Conservation (phyloP, 1,139 yeast genomes). For the Blastobotrys raffinosifermentans region DNA sequence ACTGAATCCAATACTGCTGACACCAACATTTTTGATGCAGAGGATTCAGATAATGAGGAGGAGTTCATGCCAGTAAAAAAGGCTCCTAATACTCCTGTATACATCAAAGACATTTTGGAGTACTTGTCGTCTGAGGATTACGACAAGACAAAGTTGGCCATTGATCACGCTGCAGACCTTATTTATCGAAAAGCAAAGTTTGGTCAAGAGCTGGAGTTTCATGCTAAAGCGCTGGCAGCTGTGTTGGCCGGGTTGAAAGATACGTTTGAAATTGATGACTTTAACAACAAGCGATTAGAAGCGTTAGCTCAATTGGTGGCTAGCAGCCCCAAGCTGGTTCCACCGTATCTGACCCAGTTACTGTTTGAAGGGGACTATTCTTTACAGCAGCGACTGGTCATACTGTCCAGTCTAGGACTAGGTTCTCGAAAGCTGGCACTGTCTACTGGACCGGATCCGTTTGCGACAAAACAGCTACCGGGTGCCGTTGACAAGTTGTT, state of each 20-base stretch:
- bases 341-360: conserved; percentile 37
- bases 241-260: conserved; percentile 46
- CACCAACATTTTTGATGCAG: conserved; percentile 24
- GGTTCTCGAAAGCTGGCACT: conserved; percentile 46
- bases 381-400: conserved; percentile 51
- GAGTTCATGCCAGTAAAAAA: conserved; percentile 35
- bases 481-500: conserved; percentile 37
- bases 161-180: conserved; percentile 49
- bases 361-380: conserved; percentile 60
- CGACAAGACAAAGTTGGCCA: conserved; percentile 48
- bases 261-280: conserved; percentile 43
- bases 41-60: conserved; percentile 54
- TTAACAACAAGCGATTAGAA: conserved; percentile 46
- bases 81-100: conserved; percentile 43
- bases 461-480: conserved; percentile 45
- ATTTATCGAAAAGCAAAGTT: conserved; percentile 47
- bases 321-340: conserved; percentile 40
- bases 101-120: conserved; percentile 54
- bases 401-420: conserved; percentile 51
- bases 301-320: conserved; percentile 50
- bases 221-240: conserved; percentile 44
- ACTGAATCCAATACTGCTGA: neutral
- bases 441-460: conserved; percentile 17
- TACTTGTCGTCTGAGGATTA: conserved; percentile 49
- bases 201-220: conserved; percentile 50